Percentiles rank a stretch among this genome's conserved stretches.
Conservation (phyloP, 192 early-diverging fungal genomes). For the Martensiomyces pterosporus region DNA sequence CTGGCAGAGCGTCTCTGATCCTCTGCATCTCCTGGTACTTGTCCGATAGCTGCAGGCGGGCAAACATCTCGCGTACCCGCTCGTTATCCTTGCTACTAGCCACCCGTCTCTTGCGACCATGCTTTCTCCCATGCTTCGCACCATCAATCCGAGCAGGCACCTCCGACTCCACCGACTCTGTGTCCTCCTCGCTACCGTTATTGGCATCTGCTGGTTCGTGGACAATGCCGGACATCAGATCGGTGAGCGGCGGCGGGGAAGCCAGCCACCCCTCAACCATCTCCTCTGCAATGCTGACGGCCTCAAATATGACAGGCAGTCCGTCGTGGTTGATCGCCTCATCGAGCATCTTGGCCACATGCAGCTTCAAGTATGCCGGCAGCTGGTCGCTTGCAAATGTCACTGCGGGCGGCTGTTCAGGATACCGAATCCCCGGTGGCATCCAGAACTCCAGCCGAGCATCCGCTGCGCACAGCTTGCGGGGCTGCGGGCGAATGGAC, state of each 20-base stretch:
- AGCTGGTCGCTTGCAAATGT: constrained; percentile 61
- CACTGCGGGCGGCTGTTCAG: constrained; percentile 56
- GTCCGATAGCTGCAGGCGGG: background rate
- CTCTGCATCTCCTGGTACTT: constrained; percentile 29
- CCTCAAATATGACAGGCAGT: constrained; percentile 55
- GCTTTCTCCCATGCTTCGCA: too few relatives aligned
- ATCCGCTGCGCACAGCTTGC: constrained; percentile 7
- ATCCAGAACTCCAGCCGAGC: constrained; percentile 62
- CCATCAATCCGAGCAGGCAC: background rate
- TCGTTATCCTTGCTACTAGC: constrained; percentile 2
- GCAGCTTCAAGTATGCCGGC: constrained; percentile 67
- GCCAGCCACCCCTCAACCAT: constrained; percentile 31
- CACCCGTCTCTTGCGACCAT: too few relatives aligned
- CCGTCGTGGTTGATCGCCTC: constrained; percentile 8
- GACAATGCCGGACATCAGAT: constrained; percentile 42
- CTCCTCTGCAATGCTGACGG: constrained; percentile 56
- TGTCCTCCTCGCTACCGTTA: too few relatives aligned
- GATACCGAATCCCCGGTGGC: constrained; percentile 58
- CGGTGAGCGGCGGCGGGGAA: constrained; percentile 21
- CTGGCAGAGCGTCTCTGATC: constrained; percentile 19
- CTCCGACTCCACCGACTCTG: too few relatives aligned
- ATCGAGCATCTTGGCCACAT: constrained; percentile 52
- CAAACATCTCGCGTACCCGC: constrained; percentile 16
- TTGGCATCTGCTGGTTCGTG: too few relatives aligned
- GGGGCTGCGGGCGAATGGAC: constrained; percentile 5